These are phyloP conservation scores for Leccinellum albellum DNA, from an alignment of 768 basidiomycete species.

Conservation along the genomic window DNA sequence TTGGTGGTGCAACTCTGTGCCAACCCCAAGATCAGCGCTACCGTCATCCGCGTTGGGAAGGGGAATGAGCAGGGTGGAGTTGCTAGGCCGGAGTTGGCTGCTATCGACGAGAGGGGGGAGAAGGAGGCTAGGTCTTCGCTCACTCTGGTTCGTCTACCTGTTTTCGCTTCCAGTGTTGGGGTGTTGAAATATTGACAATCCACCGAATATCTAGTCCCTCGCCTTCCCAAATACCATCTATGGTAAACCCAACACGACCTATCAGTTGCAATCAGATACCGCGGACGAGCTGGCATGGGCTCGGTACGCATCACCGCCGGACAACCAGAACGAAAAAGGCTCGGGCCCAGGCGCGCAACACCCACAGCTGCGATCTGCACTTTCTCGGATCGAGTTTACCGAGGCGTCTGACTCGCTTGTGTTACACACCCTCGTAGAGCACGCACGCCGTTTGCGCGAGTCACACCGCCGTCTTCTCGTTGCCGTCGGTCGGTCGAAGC, in stretches of 20 bases:
- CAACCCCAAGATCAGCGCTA: conserved; percentile 62
- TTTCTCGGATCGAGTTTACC: conserved; percentile 64
- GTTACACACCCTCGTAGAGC: conserved; percentile 52
- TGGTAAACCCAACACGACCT: conserved; percentile 58
- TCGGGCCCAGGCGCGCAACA: not conserved
- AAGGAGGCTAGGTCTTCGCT: conserved; percentile 19
- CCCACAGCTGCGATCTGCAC: conserved; percentile 31
- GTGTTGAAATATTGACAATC: not conserved
- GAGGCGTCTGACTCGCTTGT: conserved; percentile 48
- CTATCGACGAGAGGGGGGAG: conserved; percentile 55
- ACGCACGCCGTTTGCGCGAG: conserved; percentile 29
- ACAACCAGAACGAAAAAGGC: conserved; percentile 6
- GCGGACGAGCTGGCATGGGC: conserved; percentile 81
- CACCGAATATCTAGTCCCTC: conserved; percentile 36
- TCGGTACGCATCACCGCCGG: conserved; percentile 42
- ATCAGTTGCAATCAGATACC: conserved; percentile 68
- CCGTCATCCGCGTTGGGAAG: conserved; percentile 62
- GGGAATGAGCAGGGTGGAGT: conserved; percentile 40
- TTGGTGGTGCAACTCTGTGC: conserved; percentile 78
- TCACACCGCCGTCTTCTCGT: conserved; percentile 48
- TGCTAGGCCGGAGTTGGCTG: conserved; percentile 45
- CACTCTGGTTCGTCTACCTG: conserved; percentile 7
- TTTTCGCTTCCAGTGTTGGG: not conserved
- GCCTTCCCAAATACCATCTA: conserved; percentile 71
- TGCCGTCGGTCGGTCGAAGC: conserved; percentile 72